These are phyloP conservation scores for Spathaspora passalidarum DNA, from an alignment of 805 yeast species.

Conservation along the genomic window DNA sequence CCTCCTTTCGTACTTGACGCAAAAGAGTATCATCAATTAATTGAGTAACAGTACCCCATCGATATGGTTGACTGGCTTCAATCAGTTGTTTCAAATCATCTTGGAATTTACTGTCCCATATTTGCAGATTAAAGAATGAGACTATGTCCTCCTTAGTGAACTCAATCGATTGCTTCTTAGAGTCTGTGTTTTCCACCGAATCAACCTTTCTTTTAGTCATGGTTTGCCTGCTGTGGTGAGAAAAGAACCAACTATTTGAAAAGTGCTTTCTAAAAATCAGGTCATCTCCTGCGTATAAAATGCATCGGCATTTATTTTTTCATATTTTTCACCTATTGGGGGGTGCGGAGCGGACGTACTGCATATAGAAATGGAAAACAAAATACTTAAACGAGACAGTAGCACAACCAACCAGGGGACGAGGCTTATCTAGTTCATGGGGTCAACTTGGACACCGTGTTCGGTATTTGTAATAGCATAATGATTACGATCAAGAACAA, in stretches of 20 bases:
- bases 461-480: neutral
- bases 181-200: neutral
- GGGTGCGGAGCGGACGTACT: neutral
- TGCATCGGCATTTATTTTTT: no score
- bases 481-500: neutral
- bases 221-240: neutral
- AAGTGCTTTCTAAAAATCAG: neutral
- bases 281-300: neutral
- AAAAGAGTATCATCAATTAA: slow-evolving; percentile 75
- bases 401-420: neutral
- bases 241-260: neutral
- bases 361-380: neutral
- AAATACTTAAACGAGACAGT: neutral
- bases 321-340: neutral
- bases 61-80: slow-evolving; percentile 66
- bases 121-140: slow-evolving; percentile 28
- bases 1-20: slow-evolving; percentile 79
- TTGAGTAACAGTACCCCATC: slow-evolving; percentile 81
- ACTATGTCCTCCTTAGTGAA: slow-evolving; percentile 34
- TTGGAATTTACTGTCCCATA: slow-evolving; percentile 46
- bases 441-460: neutral
- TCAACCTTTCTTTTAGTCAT: neutral
- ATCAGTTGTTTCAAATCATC: slow-evolving; percentile 42
- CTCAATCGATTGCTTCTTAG: slow-evolving; percentile 1
- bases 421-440: neutral